Percentiles rank a stretch among this genome's conserved stretches.
phyloP scores from a whole-genome alignment of 1,139 yeast species.

The Diutina neorugosa region DNA sequence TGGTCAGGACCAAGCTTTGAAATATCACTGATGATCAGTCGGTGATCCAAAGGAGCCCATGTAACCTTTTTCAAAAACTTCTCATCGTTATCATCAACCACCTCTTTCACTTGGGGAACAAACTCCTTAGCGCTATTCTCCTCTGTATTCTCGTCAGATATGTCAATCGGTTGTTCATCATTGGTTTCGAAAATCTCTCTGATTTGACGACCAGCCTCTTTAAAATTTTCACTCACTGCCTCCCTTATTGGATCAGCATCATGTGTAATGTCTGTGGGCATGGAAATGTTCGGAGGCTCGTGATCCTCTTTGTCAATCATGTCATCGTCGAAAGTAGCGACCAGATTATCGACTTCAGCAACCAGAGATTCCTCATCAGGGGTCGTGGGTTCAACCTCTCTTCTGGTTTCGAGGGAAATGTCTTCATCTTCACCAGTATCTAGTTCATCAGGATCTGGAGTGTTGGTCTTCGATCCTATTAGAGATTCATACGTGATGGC shows the following conservation, averaged over 20 bases:
- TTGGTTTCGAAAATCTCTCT: neutral
- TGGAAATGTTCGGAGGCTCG: too few species aligned
- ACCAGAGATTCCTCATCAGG: neutral
- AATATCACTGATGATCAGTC: neutral
- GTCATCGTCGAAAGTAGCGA: too few species aligned
- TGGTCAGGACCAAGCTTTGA: neutral
- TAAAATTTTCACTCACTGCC: neutral
- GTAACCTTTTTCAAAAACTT: neutral
- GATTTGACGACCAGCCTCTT: neutral
- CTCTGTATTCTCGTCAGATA: neutral
- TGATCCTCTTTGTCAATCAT: too few species aligned
- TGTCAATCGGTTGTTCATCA: neutral
- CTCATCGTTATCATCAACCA: neutral
- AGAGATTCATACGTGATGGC: neutral
- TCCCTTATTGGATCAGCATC: neutral
- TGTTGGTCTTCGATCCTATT: neutral
- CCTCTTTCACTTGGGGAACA: neutral
- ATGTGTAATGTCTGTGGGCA: too few species aligned
- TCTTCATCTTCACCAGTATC: neutral
- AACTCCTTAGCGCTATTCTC: too few species aligned
- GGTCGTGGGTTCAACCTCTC: neutral
- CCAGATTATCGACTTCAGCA: neutral
- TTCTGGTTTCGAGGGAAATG: too few species aligned
- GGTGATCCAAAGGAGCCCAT: neutral
- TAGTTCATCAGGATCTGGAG: neutral